Base-by-base conservation (phyloP, 2,329 filamentous ascomycete species). In the Xylariaceae sp. region DNA sequence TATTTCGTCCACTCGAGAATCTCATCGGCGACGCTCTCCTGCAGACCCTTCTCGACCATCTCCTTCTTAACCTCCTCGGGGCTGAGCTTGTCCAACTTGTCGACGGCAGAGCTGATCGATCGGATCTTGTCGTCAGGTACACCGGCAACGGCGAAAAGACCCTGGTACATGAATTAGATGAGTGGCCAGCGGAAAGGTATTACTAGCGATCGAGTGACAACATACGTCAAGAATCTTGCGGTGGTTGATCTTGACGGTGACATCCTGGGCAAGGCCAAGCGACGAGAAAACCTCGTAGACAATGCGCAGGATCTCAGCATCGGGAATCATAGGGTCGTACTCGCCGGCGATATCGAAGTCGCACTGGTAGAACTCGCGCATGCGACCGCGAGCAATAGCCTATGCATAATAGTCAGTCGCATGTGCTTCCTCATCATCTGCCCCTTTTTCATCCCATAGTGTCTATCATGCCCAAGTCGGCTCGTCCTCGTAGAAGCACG, bases 211-310 rank as follows among this genome's bases (percentile, higher is more conserved):
- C 42, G 3, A 8, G 15, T 37, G 17, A 44, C 2, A 11, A 56
- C 59, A 10, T 59, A 63, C 62, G 65, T 92, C 88, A 5, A 92
- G 77, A 44, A 92, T 88, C 73, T 90, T 89, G 64, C 89, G 81
- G 81, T 92, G 88, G 73, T 92, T 92, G 67, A 91, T 78, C 77
- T 92, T 92, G 73, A 92, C 89, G 0, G 85, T 90, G 69, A 89
- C 52, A 79, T 80, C 48, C 82, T 85, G 51, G 81, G 77, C 86
- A 85, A 90, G 34, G 3, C 85, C 86, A 11, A 92, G 76, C 34
- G 80, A 80, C 64, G 90, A 82, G 70, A 92, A 90, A 18, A 91
- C 85, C 70, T 92, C 88, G 62, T 81, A 85, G 17, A 84, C 80
- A 63, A 91, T 88, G 57, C 84, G 79, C 64, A 92, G 74, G 58